Evolutionary conservation across 768 basidiomycete species (phyloP), one percentile per base, ranked within the genome.

Genomic region (Sporobolomyces phaffii): DNA sequence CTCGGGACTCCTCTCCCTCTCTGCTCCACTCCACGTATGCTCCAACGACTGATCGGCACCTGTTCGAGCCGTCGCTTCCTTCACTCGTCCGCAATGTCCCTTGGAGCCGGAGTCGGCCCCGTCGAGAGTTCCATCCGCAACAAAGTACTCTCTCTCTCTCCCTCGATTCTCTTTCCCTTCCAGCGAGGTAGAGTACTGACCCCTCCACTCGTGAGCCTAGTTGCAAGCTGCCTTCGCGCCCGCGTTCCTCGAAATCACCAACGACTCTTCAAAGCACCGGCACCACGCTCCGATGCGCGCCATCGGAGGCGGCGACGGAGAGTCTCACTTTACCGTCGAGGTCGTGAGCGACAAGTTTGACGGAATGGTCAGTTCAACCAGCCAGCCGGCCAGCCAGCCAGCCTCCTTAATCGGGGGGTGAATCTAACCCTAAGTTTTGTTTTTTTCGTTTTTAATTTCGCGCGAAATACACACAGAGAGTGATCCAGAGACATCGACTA

Each of bases 211-310:
- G n/a, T n/a, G 44, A 45, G 44, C 26, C n/a, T 31, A 81, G 80
- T 73, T 81, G 20, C 74, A 76, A 41, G 75, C 77, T 13, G 63
- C 72, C 14, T 73, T 80, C 34, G 40, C 74, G 26, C 80, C 80
- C 11, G 47, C 66, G 2, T 51, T 76, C 15, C 65, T 81, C 50
- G 52, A 73, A 40, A 77, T 81, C 54, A 67, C 71, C 18, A 81
- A 81, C 70, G 80, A 81, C 67, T 74, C 66, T n/a, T 68, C 64
- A 38, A 36, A 57, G n/a, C 65, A 69, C 56, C 56, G 68, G 7
- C 77, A 78, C 66, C 80, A 81, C 56, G 73, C 78, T 0, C 77
- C 80, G 0, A 81, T 81, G 80, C 48, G 76, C 48, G 78, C 78
- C 13, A 51, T 69, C 24, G 79, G 79, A 5, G 80, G 78, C 11